Evolutionary conservation across 2,329 filamentous ascomycete species (phyloP).

Genomic region (Thelonectria blattea): DNA sequence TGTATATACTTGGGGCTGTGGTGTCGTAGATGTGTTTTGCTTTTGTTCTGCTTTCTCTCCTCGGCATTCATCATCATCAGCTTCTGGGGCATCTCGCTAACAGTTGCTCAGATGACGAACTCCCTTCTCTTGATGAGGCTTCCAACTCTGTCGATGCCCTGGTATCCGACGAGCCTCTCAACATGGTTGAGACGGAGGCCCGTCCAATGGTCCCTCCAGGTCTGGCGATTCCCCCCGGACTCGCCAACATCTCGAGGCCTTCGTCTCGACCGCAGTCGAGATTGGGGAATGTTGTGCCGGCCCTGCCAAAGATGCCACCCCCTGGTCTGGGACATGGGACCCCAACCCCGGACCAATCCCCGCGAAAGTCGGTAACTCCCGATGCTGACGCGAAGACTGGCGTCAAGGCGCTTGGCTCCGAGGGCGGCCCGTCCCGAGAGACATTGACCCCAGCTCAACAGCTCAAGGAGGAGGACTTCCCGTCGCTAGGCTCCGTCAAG

Average conservation of each 20-base stretch:
- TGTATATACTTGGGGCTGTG: slow-evolving; percentile 52
- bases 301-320: slow-evolving; percentile 35
- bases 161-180: slow-evolving; percentile 62
- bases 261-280: slow-evolving; percentile 30
- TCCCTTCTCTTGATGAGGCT: slow-evolving; percentile 66
- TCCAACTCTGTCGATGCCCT: slow-evolving; percentile 70
- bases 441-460: slow-evolving; percentile 45
- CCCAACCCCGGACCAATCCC: slow-evolving; percentile 44
- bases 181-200: slow-evolving; percentile 22
- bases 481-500: slow-evolving; percentile 57
- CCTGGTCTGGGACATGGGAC: slow-evolving; percentile 35
- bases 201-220: slow-evolving; percentile 42
- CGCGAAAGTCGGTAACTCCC: slow-evolving; percentile 34
- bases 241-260: slow-evolving; percentile 30
- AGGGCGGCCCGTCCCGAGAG: slow-evolving; percentile 55
- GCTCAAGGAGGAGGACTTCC: slow-evolving; percentile 64
- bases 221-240: slow-evolving; percentile 34
- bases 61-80: slow-evolving; percentile 19
- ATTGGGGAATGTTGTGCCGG: slow-evolving; percentile 34
- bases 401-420: slow-evolving; percentile 53
- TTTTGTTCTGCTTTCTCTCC: slow-evolving; percentile 31
- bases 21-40: slow-evolving; percentile 37
- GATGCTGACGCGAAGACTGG: slow-evolving; percentile 49
- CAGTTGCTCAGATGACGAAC: slow-evolving; percentile 63
- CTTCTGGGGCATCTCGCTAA: slow-evolving; percentile 48